Percentiles rank a stretch among this genome's conserved stretches.
Conservation (phyloP, 192 early-diverging fungal genomes). For the Pilaira anomala region DNA sequence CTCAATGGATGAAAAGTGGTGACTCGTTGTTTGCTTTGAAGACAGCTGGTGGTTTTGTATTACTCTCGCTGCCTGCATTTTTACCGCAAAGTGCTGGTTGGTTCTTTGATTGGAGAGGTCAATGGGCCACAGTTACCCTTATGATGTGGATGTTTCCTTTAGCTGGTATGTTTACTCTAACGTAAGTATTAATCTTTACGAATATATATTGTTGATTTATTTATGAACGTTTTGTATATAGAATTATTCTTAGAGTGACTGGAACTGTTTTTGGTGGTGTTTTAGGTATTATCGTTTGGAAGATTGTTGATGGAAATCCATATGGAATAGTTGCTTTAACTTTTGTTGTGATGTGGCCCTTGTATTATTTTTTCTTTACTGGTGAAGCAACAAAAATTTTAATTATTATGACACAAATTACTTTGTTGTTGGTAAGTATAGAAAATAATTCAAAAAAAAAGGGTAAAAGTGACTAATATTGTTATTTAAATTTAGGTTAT, state of each 20-base stretch:
- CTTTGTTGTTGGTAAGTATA: conserved; percentile 20
- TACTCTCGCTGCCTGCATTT: conserved; percentile 27
- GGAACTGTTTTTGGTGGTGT: conserved; percentile 23
- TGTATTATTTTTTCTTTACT: conserved; percentile 29
- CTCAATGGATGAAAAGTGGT: conserved; percentile 28
- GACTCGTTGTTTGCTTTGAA: conserved; percentile 31
- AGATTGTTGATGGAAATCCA: conserved; percentile 30
- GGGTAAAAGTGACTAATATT: not conserved
- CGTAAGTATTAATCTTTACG: conserved; percentile 12
- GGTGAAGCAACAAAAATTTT: conserved; percentile 9
- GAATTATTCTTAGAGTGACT: conserved; percentile 21
- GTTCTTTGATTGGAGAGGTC: conserved; percentile 29
- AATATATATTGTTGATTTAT: too few relatives aligned
- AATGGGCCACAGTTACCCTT: conserved; percentile 37
- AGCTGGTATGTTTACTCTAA: conserved; percentile 32
- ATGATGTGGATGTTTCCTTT: conserved; percentile 33
- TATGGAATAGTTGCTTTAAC: conserved; percentile 30
- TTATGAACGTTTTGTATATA: too few relatives aligned
- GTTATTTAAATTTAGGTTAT: conserved; percentile 17
- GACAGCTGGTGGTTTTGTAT: conserved; percentile 23
- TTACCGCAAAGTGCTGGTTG: conserved; percentile 13
- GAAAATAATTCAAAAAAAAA: not conserved
- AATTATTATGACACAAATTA: conserved; percentile 21
- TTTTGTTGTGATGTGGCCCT: conserved; percentile 24
- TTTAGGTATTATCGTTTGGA: conserved; percentile 31